These are phyloP conservation scores for Kwoniella bestiolae DNA, from an alignment of 768 basidiomycete genomes.

Conservation along the genomic window DNA sequence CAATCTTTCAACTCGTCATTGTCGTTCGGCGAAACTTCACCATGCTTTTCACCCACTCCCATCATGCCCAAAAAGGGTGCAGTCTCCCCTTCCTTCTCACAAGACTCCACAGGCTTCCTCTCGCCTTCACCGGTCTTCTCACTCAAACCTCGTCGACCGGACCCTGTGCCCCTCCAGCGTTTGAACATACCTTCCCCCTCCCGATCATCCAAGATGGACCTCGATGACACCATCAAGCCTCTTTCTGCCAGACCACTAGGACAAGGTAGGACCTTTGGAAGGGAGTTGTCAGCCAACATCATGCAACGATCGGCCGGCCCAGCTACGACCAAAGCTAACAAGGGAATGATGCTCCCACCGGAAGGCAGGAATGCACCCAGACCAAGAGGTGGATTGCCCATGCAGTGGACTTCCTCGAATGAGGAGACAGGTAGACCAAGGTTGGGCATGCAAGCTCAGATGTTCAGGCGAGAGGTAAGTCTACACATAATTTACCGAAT, in stretches of 20 bases:
- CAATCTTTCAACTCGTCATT: constrained; percentile 55
- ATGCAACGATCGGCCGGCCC: constrained; percentile 29
- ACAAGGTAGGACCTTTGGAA: constrained; percentile 36
- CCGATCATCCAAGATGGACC: constrained; percentile 4
- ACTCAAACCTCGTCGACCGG: constrained; percentile 41
- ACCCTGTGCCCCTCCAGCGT: constrained; percentile 48
- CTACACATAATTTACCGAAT: not conserved
- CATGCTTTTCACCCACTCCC: constrained; percentile 29
- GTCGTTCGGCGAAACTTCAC: constrained; percentile 35
- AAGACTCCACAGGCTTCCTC: constrained; percentile 18
- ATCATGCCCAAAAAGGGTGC: constrained; percentile 7
- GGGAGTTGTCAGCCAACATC: constrained; percentile 40
- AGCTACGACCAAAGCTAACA: constrained; percentile 23
- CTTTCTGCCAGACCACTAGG: constrained; percentile 19
- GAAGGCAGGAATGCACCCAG: constrained; percentile 21
- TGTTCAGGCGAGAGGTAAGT: constrained; percentile 48
- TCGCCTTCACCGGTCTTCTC: constrained; percentile 36
- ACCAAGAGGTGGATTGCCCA: constrained; percentile 34
- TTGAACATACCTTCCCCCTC: constrained; percentile 14
- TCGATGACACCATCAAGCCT: constrained; percentile 13
- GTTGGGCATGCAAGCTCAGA: constrained; percentile 36
- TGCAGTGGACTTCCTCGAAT: constrained; percentile 49
- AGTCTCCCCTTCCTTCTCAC: constrained; percentile 16
- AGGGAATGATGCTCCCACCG: constrained; percentile 53
- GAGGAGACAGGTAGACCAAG: constrained; percentile 38